phyloP scores from a whole-genome alignment of 177 flowering plant species.

The Tripterygium wilfordii region DNA sequence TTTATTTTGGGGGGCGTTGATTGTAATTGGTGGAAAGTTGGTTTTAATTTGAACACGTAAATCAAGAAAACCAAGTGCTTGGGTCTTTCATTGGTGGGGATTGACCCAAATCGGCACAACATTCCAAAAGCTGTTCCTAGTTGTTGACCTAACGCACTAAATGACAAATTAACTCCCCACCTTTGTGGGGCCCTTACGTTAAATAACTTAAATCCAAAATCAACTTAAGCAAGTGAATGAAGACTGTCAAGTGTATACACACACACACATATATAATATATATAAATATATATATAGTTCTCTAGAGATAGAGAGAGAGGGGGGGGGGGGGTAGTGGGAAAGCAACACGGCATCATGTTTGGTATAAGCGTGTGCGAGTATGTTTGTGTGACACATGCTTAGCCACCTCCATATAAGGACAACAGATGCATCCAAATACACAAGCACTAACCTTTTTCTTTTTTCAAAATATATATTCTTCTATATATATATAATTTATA shows the following conservation, averaged over 20 bases:
- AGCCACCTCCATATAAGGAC: conserved; percentile 30
- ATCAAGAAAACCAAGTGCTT: no score
- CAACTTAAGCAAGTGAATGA: not conserved
- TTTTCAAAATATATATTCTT: no score
- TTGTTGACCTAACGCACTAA: conserved; percentile 43
- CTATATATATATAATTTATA: not conserved
- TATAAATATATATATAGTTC: no score
- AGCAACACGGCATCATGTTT: conserved; percentile 16
- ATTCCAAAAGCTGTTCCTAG: conserved; percentile 34
- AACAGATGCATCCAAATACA: conserved; percentile 18
- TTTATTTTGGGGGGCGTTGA: no score
- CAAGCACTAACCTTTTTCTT: conserved; percentile 12
- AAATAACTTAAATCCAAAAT: no score
- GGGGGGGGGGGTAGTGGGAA: not conserved
- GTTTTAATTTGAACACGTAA: no score
- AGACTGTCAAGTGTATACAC: no score
- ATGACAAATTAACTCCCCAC: conserved; percentile 22
- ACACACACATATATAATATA: no score
- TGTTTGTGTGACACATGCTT: conserved; percentile 33
- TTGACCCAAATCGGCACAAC: conserved; percentile 28
- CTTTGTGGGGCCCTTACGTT: conserved; percentile 20
- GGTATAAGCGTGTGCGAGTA: conserved; percentile 3
- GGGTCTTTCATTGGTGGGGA: conserved; percentile 16
- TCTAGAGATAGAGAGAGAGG: not conserved
- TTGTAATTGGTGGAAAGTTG: no score